Percentiles rank a stretch among this genome's conserved stretches.
These are phyloP conservation scores for Rutstroemia sydowiana DNA, from an alignment of 2,329 filamentous ascomycete genomes.

Conservation along the genomic window DNA sequence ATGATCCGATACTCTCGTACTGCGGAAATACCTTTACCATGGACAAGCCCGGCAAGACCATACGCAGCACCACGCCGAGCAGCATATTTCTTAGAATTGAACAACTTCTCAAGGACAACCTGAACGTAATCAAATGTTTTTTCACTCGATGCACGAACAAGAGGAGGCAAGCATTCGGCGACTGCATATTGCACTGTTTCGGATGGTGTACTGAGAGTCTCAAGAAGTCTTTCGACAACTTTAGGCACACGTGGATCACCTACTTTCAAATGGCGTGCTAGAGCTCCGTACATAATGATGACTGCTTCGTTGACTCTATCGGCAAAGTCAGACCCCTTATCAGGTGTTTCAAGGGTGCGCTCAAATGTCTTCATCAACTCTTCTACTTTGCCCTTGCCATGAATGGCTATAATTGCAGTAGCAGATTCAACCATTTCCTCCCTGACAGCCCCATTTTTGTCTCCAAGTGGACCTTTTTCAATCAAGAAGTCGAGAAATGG, in stretches of 20 bases:
- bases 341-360: conserved; percentile 73
- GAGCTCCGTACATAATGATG: conserved; percentile 91
- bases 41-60: conserved; percentile 82
- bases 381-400: conserved; percentile 78
- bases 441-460: conserved; percentile 69
- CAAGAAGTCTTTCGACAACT: conserved; percentile 78
- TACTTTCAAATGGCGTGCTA: conserved; percentile 76
- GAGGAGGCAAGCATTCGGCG: conserved; percentile 83
- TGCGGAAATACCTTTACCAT: conserved; percentile 76
- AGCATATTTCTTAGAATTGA: conserved; percentile 88
- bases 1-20: conserved; percentile 82
- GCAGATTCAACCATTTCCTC: conserved; percentile 90
- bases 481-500: conserved; percentile 81
- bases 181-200: conserved; percentile 97
- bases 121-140: conserved; percentile 75
- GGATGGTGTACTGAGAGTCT: conserved; percentile 86
- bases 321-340: conserved; percentile 70
- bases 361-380: conserved; percentile 91
- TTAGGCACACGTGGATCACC: conserved; percentile 84
- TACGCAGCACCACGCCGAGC: conserved; percentile 88
- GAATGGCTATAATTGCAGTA: conserved; percentile 68
- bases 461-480: conserved; percentile 77
- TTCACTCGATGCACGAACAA: conserved; percentile 74
- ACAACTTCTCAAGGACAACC: conserved; percentile 71
- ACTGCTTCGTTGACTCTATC: conserved; percentile 96